phyloP scores from a whole-genome alignment of 352 stramenopile genomes.

The Phytophthora fragariaefolia region DNA sequence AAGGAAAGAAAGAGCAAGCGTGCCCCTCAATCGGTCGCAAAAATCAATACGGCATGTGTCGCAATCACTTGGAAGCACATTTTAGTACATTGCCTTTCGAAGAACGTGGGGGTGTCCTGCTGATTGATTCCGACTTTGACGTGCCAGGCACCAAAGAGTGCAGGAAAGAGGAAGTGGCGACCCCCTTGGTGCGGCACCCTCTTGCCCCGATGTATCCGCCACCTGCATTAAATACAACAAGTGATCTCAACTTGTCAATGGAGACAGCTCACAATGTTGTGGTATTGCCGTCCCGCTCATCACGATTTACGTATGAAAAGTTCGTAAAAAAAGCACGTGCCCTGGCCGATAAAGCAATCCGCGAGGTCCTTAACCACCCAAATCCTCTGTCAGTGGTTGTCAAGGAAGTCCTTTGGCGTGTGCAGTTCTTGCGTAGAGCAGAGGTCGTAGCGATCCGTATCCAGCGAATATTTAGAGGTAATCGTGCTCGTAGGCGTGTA shows the following conservation, averaged over 20 bases:
- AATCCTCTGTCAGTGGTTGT: slow-evolving; percentile 52
- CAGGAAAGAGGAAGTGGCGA: slow-evolving; percentile 37
- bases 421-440: slow-evolving; percentile 65
- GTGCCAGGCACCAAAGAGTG: slow-evolving; percentile 68
- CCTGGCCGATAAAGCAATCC: slow-evolving; percentile 5
- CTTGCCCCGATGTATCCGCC: slow-evolving; percentile 61
- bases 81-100: slow-evolving; percentile 62
- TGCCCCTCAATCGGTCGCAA: slow-evolving; percentile 61
- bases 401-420: slow-evolving; percentile 64
- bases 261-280: slow-evolving; percentile 27
- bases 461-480: slow-evolving; percentile 73
- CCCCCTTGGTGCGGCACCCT: slow-evolving; percentile 40
- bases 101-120: slow-evolving; percentile 41
- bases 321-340: slow-evolving; percentile 18
- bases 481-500: slow-evolving; percentile 57
- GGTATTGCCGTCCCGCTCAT: slow-evolving; percentile 18
- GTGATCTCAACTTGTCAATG: slow-evolving; percentile 8
- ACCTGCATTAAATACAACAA: slow-evolving; percentile 11
- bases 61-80: slow-evolving; percentile 73
- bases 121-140: slow-evolving; percentile 71
- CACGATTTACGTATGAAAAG: slow-evolving; percentile 12
- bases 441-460: slow-evolving; percentile 62
- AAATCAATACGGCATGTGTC: slow-evolving; percentile 73
- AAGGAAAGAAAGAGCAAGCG: slow-evolving; percentile 33
- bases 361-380: slow-evolving; percentile 35